Conservation (phyloP, 495 filamentous ascomycete species). For the Aspergillus sparsus region DNA sequence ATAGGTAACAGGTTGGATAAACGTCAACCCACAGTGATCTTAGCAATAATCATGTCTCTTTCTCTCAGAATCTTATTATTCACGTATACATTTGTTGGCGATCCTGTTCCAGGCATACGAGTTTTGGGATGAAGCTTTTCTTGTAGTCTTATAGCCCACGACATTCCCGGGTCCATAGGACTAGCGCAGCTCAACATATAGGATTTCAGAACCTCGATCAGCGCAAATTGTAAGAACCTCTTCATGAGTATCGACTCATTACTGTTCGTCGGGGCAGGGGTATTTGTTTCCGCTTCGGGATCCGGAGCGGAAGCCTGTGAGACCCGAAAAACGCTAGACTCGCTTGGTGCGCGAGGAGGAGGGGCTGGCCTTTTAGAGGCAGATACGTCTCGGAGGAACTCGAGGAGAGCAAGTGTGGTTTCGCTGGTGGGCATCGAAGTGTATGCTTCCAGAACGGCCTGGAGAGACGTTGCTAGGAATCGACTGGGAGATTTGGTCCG, state of each 20-base stretch:
- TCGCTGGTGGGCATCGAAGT: constrained; percentile 56
- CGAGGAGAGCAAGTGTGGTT: constrained; percentile 71
- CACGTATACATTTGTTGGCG: constrained; percentile 61
- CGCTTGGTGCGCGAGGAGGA: constrained; percentile 66
- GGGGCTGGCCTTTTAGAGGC: constrained; percentile 72
- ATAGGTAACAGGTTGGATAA: background rate
- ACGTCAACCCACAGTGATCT: constrained; percentile 64
- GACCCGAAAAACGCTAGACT: constrained; percentile 39
- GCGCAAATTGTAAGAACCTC: constrained; percentile 79
- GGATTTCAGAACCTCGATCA: constrained; percentile 80
- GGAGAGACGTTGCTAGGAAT: constrained; percentile 87
- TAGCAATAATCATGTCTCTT: constrained; percentile 71
- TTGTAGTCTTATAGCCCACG: constrained; percentile 72
- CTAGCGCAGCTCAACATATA: constrained; percentile 63
- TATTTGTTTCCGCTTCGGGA: constrained; percentile 68
- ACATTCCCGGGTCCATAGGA: constrained; percentile 65
- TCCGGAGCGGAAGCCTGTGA: constrained; percentile 66
- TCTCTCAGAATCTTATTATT: constrained; percentile 62
- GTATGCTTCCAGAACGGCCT: constrained; percentile 72
- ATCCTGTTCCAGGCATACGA: constrained; percentile 48
- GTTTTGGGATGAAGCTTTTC: constrained; percentile 64
- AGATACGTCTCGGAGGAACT: constrained; percentile 72
- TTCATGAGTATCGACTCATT: constrained; percentile 62
- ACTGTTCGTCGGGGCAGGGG: constrained; percentile 49
- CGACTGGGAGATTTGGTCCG: constrained; percentile 88